phyloP scores from a whole-genome alignment of 177 flowering plant species.

The Vitis hybrid region DNA sequence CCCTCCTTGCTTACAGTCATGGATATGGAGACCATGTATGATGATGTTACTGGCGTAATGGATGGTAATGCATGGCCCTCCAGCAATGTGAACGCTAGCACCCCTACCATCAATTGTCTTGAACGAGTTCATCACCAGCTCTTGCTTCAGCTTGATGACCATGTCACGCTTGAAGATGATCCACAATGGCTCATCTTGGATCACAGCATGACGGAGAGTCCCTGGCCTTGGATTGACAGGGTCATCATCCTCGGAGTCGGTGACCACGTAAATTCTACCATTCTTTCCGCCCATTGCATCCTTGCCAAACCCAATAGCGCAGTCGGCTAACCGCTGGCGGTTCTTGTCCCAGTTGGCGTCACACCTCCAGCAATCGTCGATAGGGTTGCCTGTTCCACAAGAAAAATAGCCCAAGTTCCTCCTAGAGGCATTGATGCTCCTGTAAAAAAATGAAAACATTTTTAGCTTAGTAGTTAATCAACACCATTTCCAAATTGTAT shows the following conservation, averaged over 20 bases:
- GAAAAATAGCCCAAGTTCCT: constrained; percentile 29
- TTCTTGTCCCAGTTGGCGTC: constrained; percentile 37
- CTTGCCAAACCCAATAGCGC: constrained; percentile 44
- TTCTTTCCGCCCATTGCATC: constrained; percentile 35
- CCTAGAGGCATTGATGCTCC: constrained; percentile 35
- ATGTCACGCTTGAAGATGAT: constrained; percentile 37
- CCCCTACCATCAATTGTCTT: constrained; percentile 46
- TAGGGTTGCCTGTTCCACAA: constrained; percentile 36
- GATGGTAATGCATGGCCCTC: constrained; percentile 37
- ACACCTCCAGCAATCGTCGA: constrained; percentile 46
- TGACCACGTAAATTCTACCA: constrained; percentile 36
- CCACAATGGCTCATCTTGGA: constrained; percentile 43
- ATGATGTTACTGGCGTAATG: constrained; percentile 37
- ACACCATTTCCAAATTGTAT: too few species aligned
- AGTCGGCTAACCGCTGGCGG: constrained; percentile 39
- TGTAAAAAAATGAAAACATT: background rate
- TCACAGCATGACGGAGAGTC: constrained; percentile 33
- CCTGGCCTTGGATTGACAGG: constrained; percentile 35
- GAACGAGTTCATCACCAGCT: constrained; percentile 34
- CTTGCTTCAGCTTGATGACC: constrained; percentile 31
- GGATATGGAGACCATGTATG: constrained; percentile 36
- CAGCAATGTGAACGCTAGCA: constrained; percentile 35
- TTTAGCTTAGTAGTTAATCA: too few species aligned
- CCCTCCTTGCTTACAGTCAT: constrained; percentile 37
- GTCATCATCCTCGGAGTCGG: constrained; percentile 31